phyloP scores from a whole-genome alignment of 1,139 yeast genomes.

The Candida sanyaensis region DNA sequence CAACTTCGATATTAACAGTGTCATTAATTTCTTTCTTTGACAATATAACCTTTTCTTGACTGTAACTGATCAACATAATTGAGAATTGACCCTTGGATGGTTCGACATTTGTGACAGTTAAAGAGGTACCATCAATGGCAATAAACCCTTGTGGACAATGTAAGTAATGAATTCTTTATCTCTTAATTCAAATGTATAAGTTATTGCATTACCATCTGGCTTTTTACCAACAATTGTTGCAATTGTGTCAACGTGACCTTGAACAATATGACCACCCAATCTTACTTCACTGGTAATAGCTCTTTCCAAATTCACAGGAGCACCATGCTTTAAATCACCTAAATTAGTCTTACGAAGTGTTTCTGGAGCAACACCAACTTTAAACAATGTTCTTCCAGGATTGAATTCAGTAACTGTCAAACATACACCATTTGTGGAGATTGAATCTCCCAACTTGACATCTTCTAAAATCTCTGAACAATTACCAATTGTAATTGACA shows the following conservation, averaged over 20 bases:
- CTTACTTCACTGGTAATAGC: constrained; percentile 83
- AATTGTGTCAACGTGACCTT: constrained; percentile 93
- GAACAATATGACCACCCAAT: constrained; percentile 96
- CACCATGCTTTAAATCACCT: constrained; percentile 57
- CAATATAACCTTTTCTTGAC: constrained; percentile 80
- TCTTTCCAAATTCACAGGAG: constrained; percentile 82
- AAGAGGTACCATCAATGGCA: constrained; percentile 89
- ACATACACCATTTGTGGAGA: constrained; percentile 88
- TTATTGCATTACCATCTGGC: constrained; percentile 77
- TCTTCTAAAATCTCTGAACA: constrained; percentile 69
- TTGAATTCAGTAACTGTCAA: constrained; percentile 89
- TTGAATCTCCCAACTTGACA: constrained; percentile 91
- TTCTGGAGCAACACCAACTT: constrained; percentile 93
- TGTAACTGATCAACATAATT: constrained; percentile 89
- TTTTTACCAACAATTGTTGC: constrained; percentile 60
- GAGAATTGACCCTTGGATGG: constrained; percentile 59
- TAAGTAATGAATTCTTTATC: constrained; percentile 68
- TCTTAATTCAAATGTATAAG: constrained; percentile 71
- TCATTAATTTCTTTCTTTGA: constrained; percentile 66
- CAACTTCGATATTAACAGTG: constrained; percentile 87
- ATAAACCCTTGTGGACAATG: constrained; percentile 90
- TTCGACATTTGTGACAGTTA: constrained; percentile 83
- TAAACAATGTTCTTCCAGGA: constrained; percentile 52
- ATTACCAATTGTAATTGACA: constrained; percentile 65
- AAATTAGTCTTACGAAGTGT: constrained; percentile 81